Evolutionary conservation across 1,284 basidiomycete genomes (phyloP), one percentile per base, ranked within the genome.

Genomic region (Trichosporon sp.): DNA sequence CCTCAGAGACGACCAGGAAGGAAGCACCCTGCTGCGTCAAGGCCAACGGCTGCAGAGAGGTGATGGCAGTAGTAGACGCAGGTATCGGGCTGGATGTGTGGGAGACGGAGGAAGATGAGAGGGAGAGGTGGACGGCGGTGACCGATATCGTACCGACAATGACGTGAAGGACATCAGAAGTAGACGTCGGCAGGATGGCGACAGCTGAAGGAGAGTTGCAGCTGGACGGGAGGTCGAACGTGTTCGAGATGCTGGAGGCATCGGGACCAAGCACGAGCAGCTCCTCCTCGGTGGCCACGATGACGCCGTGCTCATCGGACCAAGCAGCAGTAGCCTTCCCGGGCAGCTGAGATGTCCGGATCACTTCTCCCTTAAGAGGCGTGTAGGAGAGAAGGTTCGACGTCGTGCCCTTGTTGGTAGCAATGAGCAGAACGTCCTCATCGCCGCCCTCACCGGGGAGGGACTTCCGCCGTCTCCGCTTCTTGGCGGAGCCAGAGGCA

Each of bases 1-100:
- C 85, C 71, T 89, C 86, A 5, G 90, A 89, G 21, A 85, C 84
- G 4, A 89, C 89, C 46, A 89, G 79, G 76, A 92, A 90, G 7
- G 74, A 77, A 4, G 65, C 64, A 1, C 72, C 76, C 52, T 73
- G 69, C 23, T 71, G 63, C 29, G 71, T 62, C 36, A 69, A 58
- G n/a, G 77, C 73, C 9, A 80, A 59, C 13, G 78, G 70, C 6
- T 70, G 59, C 29, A 80, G 59, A 9, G 72, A 72, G 13, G 75
- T 76, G 66, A 80, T 71, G 2, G 74, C 70, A 2, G 78, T 72
- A 1, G 78, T 77, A 4, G 78, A 77, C 2, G 75, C 77, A 1
- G 78, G 77, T 21, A 80, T 59, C n/a, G 77, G 70, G 7, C 72
- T 59, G 3, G 76, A 77, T 3, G 74, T 70, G 62, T 75, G 65